Evolutionary conservation across 169 alveolate genomes (phyloP).

Genomic region (Cytauxzoon felis): DNA sequence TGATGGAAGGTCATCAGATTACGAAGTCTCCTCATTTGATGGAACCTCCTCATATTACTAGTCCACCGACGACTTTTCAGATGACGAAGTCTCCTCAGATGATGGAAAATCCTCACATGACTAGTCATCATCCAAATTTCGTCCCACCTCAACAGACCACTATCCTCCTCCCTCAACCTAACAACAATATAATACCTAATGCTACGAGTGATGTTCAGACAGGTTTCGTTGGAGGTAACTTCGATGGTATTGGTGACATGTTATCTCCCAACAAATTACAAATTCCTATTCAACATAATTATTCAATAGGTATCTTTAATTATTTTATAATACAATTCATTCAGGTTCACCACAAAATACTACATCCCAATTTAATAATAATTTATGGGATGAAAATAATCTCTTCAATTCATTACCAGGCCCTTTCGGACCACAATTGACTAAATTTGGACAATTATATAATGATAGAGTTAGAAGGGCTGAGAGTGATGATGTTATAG

Average conservation of each 20-base stretch:
- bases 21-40: too few relatives aligned
- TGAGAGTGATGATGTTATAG: constrained; percentile 23
- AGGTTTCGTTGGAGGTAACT: neutral
- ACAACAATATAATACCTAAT: neutral
- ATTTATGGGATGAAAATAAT: neutral
- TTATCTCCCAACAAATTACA: neutral
- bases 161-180: neutral
- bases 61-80: too few relatives aligned
- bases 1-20: too few relatives aligned
- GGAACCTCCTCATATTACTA: too few relatives aligned
- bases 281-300: neutral
- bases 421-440: constrained; percentile 33
- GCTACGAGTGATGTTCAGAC: neutral
- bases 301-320: neutral
- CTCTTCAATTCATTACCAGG: constrained; percentile 17
- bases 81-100: too few relatives aligned
- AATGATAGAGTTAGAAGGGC: constrained; percentile 4
- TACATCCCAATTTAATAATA: neutral
- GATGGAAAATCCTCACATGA: too few relatives aligned
- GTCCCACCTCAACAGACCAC: too few relatives aligned
- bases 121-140: too few relatives aligned
- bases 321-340: neutral
- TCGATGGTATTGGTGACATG: neutral
- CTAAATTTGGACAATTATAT: constrained; percentile 30
- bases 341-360: neutral